Evolutionary conservation across 148 eudicot species (phyloP).

Genomic region (Amaranthus cruentus): DNA sequence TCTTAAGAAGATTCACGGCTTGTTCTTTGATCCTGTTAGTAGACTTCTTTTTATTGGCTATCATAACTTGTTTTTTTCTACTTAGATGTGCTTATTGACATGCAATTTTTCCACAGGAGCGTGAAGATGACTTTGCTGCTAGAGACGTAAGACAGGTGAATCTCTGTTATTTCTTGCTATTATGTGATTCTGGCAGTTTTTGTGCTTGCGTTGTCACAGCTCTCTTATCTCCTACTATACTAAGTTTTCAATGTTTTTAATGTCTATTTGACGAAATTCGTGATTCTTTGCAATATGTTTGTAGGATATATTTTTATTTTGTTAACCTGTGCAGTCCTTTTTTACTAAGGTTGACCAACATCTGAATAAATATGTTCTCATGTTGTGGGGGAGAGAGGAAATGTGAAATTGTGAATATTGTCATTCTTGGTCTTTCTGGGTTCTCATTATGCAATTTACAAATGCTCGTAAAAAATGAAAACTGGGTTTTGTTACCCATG

Average conservation of each 20-base stretch:
- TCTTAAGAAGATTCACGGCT: slow-evolving; percentile 54
- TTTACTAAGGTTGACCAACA: too few relatives aligned
- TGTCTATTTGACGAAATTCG: not conserved
- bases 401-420: too few relatives aligned
- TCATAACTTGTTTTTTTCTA: slow-evolving; percentile 2
- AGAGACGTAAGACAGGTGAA: slow-evolving; percentile 76
- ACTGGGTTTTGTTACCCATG: too few relatives aligned
- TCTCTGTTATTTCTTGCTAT: not conserved
- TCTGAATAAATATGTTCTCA: too few relatives aligned
- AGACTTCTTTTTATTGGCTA: slow-evolving; percentile 8
- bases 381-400: too few relatives aligned
- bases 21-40: slow-evolving; percentile 69
- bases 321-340: too few relatives aligned
- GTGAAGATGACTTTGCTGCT: slow-evolving; percentile 35
- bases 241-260: not conserved
- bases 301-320: too few relatives aligned
- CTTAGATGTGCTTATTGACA: not conserved
- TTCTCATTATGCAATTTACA: too few relatives aligned
- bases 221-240: not conserved
- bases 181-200: not conserved
- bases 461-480: too few relatives aligned
- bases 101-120: slow-evolving; percentile 32
- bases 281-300: too few relatives aligned
- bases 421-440: too few relatives aligned
- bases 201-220: not conserved